phyloP scores from a whole-genome alignment of 495 filamentous ascomycete genomes.

The Penicillium arizonense region DNA sequence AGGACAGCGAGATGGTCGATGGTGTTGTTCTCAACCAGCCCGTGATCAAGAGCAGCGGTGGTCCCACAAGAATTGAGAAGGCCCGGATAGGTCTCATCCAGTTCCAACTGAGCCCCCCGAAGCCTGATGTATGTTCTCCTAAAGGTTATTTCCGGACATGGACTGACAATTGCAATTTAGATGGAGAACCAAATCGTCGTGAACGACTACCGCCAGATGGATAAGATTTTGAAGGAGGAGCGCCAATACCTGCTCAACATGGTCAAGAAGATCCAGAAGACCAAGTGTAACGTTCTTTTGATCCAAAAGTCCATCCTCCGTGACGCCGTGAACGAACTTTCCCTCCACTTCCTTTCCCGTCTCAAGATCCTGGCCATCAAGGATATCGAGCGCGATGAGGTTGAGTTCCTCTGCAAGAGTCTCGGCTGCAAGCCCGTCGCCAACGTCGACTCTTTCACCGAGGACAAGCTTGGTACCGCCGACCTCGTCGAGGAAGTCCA shows the following conservation, averaged over 20 bases:
- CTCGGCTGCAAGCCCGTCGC: conserved; percentile 98
- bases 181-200: conserved; percentile 99
- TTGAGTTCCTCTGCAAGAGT: conserved; percentile 98
- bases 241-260: conserved; percentile 96
- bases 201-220: conserved; percentile 99
- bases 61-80: conserved; percentile 93
- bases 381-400: conserved; percentile 97
- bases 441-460: conserved; percentile 97
- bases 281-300: conserved; percentile 96
- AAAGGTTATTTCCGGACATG: neutral
- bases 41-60: conserved; percentile 90
- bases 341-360: conserved; percentile 94
- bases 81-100: conserved; percentile 95
- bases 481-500: conserved; percentile 94
- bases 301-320: conserved; percentile 98
- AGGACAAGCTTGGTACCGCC: conserved; percentile 96
- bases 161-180: conserved; percentile 36
- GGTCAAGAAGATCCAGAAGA: conserved; percentile 99
- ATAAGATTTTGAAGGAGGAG: conserved; percentile 99
- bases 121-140: conserved; percentile 77
- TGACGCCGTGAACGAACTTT: conserved; percentile 96
- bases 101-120: conserved; percentile 96
- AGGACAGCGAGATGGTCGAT: conserved; percentile 96
- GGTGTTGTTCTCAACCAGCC: conserved; percentile 89
- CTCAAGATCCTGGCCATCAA: conserved; percentile 94